Evolutionary conservation across 352 stramenopile species (phyloP), one percentile per base, ranked within the genome.

Genomic region (Phytophthora pinifolia): DNA sequence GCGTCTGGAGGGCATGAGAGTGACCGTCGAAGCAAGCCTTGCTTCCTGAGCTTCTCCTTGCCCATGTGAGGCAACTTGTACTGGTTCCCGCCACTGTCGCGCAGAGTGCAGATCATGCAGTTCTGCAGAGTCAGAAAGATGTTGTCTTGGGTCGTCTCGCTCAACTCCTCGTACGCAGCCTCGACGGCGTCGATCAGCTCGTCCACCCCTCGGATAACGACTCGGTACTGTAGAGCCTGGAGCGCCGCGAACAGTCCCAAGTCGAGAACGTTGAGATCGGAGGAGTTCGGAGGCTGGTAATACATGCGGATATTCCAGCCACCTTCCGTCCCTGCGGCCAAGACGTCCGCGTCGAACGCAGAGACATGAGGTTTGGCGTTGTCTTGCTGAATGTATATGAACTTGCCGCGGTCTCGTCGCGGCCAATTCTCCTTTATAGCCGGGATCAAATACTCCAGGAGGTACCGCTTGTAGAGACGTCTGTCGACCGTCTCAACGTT

Each of bases 341-440:
- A 1, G 7, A 70, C 32, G 17, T 64, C 65, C 9, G 30, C 3
- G 30, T 70, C 65, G 29, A 38, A 6, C 6, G 39, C 14, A 4
- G 25, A n/a, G 12, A 57, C 20, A 46, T 70, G 60, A 4, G 46
- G 46, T 3, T 48, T 62, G 0, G 54, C 46, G 18, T 74, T 74
- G 18, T 74, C 65, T 48, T 70, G 60, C 18, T 70, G 59, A 15
- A 67, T 62, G 1, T 27, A 43, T 20, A 62, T 70, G 5, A 27
- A 34, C 4, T 41, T 29, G 14, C 22, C 8, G 9, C 37, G 45
- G 4, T 60, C 41, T 4, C 31, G 14, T 0, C 35, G 43, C 9
- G 62, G 56, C 51, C 55, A 70, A 13, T 61, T 32, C 25, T 31
- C 46, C 55, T 69, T 68, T 43, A 67, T 70, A 0, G 51, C 46